phyloP scores from a whole-genome alignment of 805 yeast genomes.

The Myxozyma lipomycoides region DNA sequence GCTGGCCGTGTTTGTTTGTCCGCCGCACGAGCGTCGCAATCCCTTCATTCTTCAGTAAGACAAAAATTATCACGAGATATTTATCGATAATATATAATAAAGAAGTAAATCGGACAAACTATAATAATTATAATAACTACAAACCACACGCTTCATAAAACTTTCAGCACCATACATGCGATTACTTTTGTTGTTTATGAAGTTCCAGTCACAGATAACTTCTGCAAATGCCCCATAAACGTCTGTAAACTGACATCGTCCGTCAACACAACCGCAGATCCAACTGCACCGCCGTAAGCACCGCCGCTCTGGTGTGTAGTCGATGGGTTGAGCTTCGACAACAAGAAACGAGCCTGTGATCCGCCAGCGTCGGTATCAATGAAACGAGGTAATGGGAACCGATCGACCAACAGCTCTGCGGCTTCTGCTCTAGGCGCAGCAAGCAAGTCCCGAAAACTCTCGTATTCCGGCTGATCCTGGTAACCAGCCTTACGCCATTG shows the following conservation, averaged over 20 bases:
- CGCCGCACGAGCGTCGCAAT: no score
- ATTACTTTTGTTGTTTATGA: constrained; percentile 12
- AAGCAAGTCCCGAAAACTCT: constrained; percentile 76
- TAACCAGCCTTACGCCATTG: constrained; percentile 95
- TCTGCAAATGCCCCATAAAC: constrained; percentile 91
- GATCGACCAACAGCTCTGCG: constrained; percentile 80
- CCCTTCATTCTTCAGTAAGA: no score
- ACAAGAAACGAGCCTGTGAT: constrained; percentile 94
- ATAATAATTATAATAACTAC: no score
- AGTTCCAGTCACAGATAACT: constrained; percentile 65
- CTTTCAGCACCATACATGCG: no score
- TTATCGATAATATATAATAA: no score
- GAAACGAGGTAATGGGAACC: constrained; percentile 97
- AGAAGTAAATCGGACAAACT: no score
- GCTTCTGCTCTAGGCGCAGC: constrained; percentile 92
- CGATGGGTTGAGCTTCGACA: constrained; percentile 92
- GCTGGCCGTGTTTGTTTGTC: no score
- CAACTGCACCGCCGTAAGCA: constrained; percentile 46
- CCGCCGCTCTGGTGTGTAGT: constrained; percentile 65
- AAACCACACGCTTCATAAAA: no score
- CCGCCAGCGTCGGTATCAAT: constrained; percentile 98
- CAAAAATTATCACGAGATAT: no score
- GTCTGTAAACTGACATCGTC: constrained; percentile 95
- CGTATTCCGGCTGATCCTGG: constrained; percentile 87
- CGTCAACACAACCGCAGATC: constrained; percentile 79